These are phyloP conservation scores for Hirschfeldia incana DNA, from an alignment of 345 rosid species.

Conservation along the genomic window DNA sequence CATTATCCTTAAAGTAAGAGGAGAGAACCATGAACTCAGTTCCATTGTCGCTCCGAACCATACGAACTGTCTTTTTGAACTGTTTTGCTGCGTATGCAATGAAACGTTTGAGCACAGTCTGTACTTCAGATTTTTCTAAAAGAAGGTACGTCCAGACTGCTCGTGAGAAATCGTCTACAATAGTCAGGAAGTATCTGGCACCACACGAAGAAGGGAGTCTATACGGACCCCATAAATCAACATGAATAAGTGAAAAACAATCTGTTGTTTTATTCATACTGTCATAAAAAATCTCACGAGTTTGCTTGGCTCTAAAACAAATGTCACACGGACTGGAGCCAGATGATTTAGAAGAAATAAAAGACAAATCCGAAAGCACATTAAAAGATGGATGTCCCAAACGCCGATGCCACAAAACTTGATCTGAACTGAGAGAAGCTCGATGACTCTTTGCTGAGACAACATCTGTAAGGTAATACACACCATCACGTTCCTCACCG, in stretches of 20 bases:
- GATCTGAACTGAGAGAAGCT: background rate
- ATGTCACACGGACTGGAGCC: background rate
- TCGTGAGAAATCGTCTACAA: background rate
- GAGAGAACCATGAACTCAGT: background rate
- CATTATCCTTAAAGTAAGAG: background rate
- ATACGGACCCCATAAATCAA: background rate
- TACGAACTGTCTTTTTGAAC: background rate
- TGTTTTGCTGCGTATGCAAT: background rate
- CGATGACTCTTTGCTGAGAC: background rate
- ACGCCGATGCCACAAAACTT: background rate
- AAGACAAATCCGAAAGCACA: background rate
- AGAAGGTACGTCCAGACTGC: background rate
- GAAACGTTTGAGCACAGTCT: background rate
- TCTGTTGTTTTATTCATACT: background rate
- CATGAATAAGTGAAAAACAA: background rate
- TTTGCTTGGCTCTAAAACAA: background rate
- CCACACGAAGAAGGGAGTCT: background rate
- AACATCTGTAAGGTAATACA: background rate
- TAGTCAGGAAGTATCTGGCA: background rate
- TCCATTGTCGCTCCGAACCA: background rate
- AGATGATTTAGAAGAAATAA: background rate
- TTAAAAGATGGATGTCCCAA: background rate
- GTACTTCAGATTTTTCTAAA: background rate
- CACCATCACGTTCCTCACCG: background rate
- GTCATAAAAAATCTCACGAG: background rate